phyloP scores from a whole-genome alignment of 345 rosid species.

The Litchi chinensis region DNA sequence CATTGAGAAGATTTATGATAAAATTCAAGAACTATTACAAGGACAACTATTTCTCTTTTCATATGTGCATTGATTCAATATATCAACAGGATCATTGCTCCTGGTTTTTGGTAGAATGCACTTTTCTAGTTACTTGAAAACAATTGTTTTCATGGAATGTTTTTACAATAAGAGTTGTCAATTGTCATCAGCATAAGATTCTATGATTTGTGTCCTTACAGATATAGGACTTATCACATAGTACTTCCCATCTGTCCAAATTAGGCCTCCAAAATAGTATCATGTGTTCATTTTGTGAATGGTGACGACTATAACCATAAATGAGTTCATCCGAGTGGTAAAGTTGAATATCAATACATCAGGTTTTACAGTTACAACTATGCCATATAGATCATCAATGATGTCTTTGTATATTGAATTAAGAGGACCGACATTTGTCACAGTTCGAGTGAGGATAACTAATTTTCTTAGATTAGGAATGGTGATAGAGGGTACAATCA shows the following conservation, averaged over 20 bases:
- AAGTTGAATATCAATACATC: background rate
- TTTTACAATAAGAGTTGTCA: constrained; percentile 1
- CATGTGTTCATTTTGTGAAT: background rate
- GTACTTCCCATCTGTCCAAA: background rate
- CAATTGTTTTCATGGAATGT: too few species aligned
- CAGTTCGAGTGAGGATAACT: constrained; percentile 1
- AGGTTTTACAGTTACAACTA: background rate
- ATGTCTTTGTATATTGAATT: background rate
- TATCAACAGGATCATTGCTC: too few species aligned
- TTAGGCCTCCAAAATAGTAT: background rate
- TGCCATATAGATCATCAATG: constrained; percentile 31
- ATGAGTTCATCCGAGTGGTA: constrained; percentile 4
- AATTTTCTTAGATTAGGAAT: constrained; percentile 24
- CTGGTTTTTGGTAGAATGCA: too few species aligned
- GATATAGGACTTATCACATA: constrained; percentile 2
- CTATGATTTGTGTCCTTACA: constrained; percentile 33
- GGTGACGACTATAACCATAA: background rate
- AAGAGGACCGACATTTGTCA: background rate
- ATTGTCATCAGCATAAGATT: constrained; percentile 19
- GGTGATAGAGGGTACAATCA: constrained; percentile 55
- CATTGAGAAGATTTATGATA: too few species aligned
- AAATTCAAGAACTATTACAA: too few species aligned
- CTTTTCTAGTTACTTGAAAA: too few species aligned
- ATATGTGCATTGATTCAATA: too few species aligned
- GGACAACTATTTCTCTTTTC: too few species aligned